Conservation (phyloP, 768 basidiomycete species). For the Gymnopilus junonius region DNA sequence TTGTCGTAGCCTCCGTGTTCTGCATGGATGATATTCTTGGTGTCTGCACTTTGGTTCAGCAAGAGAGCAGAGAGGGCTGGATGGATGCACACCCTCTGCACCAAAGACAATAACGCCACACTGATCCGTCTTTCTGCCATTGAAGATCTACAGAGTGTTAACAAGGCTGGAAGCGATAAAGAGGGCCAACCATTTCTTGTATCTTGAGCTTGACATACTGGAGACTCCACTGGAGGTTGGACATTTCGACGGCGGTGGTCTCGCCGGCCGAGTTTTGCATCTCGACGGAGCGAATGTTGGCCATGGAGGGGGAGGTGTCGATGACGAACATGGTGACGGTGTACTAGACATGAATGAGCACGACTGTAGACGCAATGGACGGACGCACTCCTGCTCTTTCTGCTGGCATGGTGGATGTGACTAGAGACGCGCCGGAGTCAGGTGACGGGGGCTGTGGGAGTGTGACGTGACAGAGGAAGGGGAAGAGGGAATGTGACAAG, state of each 20-base stretch:
- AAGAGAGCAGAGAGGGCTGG: background rate
- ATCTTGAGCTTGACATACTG: conserved; percentile 91
- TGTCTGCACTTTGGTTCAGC: conserved; percentile 45
- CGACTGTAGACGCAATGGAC: background rate
- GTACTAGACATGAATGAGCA: conserved; percentile 52
- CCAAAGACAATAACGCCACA: conserved; percentile 91
- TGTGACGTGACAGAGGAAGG: conserved; percentile 22
- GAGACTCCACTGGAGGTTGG: conserved; percentile 80
- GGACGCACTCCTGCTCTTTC: conserved; percentile 77
- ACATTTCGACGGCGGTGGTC: conserved; percentile 57
- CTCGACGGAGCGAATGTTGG: conserved; percentile 57
- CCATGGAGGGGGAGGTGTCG: conserved; percentile 90
- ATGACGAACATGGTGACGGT: conserved; percentile 90
- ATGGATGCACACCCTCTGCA: conserved; percentile 60
- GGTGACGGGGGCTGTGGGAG: conserved; percentile 28
- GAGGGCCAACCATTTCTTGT: conserved; percentile 77
- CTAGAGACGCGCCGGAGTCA: conserved; percentile 39
- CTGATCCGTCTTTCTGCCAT: conserved; percentile 91
- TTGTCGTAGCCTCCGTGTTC: conserved; percentile 74
- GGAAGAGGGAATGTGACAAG: conserved; percentile 8
- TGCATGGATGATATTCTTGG: conserved; percentile 65
- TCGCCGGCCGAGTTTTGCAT: conserved; percentile 59
- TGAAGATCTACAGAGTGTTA: conserved; percentile 68
- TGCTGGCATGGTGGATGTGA: conserved; percentile 55
- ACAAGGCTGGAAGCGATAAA: background rate